These are phyloP conservation scores for Lanmaoa pseudosensibilis DNA, from an alignment of 768 basidiomycete species.

Conservation along the genomic window DNA sequence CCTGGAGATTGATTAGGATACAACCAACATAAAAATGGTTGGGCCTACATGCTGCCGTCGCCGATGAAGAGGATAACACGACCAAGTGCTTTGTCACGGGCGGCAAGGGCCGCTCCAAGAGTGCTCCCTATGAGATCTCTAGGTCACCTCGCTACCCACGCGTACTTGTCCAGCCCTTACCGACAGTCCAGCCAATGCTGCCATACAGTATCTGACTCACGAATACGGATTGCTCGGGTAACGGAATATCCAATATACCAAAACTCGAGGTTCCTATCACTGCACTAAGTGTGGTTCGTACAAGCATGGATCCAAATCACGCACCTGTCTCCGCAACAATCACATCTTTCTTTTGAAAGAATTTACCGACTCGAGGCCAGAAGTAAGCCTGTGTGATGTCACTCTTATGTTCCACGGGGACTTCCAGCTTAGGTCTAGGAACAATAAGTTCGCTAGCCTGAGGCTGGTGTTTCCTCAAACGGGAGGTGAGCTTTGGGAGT, in stretches of 20 bases:
- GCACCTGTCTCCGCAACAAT: conserved; percentile 85
- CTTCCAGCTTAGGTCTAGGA: conserved; percentile 37
- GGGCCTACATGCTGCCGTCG: conserved; percentile 72
- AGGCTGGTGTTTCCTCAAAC: conserved; percentile 43
- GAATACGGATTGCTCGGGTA: conserved; percentile 69
- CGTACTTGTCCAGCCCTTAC: conserved; percentile 44
- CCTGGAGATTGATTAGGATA: conserved; percentile 35
- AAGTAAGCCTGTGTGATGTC: conserved; percentile 76
- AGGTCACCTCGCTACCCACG: background rate
- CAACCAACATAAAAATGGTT: background rate
- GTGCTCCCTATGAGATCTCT: conserved; percentile 45
- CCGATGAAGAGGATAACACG: conserved; percentile 85
- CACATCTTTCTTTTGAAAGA: conserved; percentile 73
- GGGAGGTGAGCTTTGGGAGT: conserved; percentile 68
- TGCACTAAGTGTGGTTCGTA: background rate
- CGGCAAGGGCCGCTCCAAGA: conserved; percentile 81
- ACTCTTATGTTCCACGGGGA: conserved; percentile 52
- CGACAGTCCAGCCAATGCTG: conserved; percentile 87
- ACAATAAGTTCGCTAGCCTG: conserved; percentile 47
- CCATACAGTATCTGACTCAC: conserved; percentile 87
- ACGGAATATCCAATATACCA: conserved; percentile 76
- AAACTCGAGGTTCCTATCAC: conserved; percentile 71
- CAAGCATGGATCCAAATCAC: background rate
- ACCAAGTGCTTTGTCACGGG: conserved; percentile 56
- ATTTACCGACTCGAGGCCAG: conserved; percentile 76